Percentiles rank a stretch among this genome's conserved stretches.
Conservation (phyloP, 306 rosid species). For the Begonia masoniana region DNA sequence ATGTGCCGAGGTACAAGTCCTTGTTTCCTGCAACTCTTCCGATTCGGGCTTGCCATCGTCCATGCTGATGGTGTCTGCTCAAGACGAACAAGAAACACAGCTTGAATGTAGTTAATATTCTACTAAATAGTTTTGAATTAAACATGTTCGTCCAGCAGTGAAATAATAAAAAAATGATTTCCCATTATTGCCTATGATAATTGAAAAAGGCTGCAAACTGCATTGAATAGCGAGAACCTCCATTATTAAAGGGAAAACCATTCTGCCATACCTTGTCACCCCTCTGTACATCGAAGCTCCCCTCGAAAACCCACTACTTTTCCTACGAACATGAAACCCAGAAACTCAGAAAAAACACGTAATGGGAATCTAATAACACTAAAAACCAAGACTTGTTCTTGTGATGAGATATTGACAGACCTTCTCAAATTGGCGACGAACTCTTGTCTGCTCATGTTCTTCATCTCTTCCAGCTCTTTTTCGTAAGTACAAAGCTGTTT, state of each 20-base stretch:
- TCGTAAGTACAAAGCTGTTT: slow-evolving; percentile 67
- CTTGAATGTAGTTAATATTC: no score
- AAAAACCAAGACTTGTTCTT: no score
- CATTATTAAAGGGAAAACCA: slow-evolving; percentile 23
- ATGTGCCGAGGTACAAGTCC: slow-evolving; percentile 96
- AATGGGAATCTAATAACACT: no score
- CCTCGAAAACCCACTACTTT: slow-evolving; percentile 99
- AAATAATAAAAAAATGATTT: slow-evolving; percentile 1
- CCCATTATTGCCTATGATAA: slow-evolving; percentile 25
- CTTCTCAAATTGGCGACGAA: slow-evolving; percentile 97
- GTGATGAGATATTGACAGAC: slow-evolving; percentile 7
- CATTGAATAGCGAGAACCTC: slow-evolving; percentile 19
- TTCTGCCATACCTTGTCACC: slow-evolving; percentile 94
- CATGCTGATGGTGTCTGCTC: slow-evolving; percentile 96
- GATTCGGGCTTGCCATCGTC: slow-evolving; percentile 99
- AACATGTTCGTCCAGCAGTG: no score
- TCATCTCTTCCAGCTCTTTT: slow-evolving; percentile 92
- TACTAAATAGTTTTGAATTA: no score
- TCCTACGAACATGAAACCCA: slow-evolving; percentile 29
- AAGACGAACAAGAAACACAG: background rate
- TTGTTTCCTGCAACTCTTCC: slow-evolving; percentile 98
- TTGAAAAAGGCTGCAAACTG: slow-evolving; percentile 23
- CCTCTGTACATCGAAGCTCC: slow-evolving; percentile 99
- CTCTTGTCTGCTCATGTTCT: slow-evolving; percentile 89
- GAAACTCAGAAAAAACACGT: slow-evolving; percentile 1